phyloP scores from a whole-genome alignment of 371 early-diverging fungal species.

The Coemansia sp. region DNA sequence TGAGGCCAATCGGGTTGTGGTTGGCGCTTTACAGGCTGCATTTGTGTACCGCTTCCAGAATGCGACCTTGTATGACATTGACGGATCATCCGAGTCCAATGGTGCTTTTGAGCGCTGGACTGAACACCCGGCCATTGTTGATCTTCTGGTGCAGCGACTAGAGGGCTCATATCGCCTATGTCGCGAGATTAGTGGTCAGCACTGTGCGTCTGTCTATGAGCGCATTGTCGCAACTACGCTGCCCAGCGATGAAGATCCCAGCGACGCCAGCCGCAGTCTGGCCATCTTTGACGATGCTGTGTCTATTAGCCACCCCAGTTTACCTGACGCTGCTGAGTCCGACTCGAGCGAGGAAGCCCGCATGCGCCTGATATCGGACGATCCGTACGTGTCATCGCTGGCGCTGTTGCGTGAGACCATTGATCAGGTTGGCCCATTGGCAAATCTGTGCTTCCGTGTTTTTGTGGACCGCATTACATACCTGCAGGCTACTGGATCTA shows the following conservation, averaged over 20 bases:
- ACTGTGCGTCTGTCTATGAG: constrained; percentile 31
- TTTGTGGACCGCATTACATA: constrained; percentile 32
- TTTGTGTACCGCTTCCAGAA: constrained; percentile 34
- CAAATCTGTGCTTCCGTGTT: constrained; percentile 36
- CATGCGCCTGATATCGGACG: constrained; percentile 13
- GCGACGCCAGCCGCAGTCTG: constrained; percentile 3
- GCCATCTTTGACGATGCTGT: constrained; percentile 31
- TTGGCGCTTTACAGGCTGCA: constrained; percentile 27
- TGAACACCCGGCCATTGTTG: constrained; percentile 13
- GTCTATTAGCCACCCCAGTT: constrained; percentile 14
- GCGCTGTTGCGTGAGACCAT: constrained; percentile 36
- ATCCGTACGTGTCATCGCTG: constrained; percentile 29
- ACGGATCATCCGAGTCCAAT: not conserved
- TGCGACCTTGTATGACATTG: constrained; percentile 23
- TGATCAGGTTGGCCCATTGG: constrained; percentile 40
- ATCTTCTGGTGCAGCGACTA: constrained; percentile 25
- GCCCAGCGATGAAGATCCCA: constrained; percentile 23
- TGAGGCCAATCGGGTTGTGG: constrained; percentile 35
- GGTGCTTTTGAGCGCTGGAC: constrained; percentile 31
- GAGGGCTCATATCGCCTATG: constrained; percentile 35
- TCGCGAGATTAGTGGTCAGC: constrained; percentile 29
- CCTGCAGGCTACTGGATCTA: not conserved
- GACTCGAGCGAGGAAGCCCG: not conserved
- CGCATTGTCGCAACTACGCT: constrained; percentile 26
- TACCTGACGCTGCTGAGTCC: not conserved